Conservation (phyloP, 768 basidiomycete genomes). For the Rossbeevera mucosa region DNA sequence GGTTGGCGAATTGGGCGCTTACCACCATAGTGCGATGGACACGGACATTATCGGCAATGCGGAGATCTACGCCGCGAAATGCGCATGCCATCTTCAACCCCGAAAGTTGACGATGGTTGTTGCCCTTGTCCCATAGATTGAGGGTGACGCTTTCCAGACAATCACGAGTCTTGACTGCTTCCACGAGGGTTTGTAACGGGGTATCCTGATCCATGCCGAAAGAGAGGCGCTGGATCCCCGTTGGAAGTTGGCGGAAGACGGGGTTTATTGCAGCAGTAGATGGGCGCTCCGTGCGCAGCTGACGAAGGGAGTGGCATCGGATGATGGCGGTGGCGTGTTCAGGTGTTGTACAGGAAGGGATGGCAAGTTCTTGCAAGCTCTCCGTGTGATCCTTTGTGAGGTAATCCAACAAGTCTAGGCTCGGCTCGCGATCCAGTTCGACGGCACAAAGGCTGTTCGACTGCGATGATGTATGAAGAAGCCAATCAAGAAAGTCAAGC, state of each 20-base stretch:
- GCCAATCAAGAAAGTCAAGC: conserved; percentile 63
- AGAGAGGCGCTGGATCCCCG: conserved; percentile 51
- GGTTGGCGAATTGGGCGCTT: conserved; percentile 25
- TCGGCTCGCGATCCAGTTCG: conserved; percentile 59
- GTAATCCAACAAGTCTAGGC: conserved; percentile 49
- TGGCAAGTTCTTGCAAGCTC: conserved; percentile 49
- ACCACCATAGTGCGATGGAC: conserved; percentile 51
- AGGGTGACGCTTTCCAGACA: conserved; percentile 48
- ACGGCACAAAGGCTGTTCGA: conserved; percentile 45
- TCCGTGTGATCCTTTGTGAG: conserved; percentile 47
- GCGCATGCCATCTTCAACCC: conserved; percentile 63
- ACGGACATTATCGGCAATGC: conserved; percentile 46
- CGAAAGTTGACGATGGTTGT: conserved; percentile 46
- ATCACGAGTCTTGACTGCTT: conserved; percentile 44
- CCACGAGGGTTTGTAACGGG: conserved; percentile 49
- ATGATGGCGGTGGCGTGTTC: conserved; percentile 45
- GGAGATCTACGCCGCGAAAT: conserved; percentile 52
- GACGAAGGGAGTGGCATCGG: conserved; percentile 47
- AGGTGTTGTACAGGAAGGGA: conserved; percentile 50
- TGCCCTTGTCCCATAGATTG: conserved; percentile 50
- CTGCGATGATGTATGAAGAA: conserved; percentile 52
- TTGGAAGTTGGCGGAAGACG: conserved; percentile 47
- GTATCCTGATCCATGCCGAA: conserved; percentile 58
- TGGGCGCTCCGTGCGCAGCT: conserved; percentile 54
- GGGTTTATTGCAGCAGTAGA: conserved; percentile 35